phyloP scores from a whole-genome alignment of 768 basidiomycete species.

The Cystofilobasidium macerans region DNA sequence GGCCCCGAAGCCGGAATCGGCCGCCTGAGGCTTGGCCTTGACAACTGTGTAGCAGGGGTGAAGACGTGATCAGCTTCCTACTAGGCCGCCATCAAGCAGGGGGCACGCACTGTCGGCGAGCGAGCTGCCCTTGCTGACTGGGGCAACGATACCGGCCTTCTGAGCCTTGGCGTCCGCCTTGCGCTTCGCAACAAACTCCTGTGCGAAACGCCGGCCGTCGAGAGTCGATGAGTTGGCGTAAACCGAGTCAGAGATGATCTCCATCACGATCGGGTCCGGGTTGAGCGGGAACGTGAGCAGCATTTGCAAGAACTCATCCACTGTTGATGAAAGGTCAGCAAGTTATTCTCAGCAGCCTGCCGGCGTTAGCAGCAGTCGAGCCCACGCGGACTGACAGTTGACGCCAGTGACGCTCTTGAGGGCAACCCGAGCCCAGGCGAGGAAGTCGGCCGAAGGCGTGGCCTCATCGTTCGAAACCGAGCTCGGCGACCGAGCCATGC shows the following conservation, averaged over 20 bases:
- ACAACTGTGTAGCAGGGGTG: conserved; percentile 48
- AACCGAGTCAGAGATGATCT: conserved; percentile 90
- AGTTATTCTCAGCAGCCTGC: conserved; percentile 17
- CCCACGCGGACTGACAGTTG: conserved; percentile 53
- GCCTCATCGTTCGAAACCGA: conserved; percentile 46
- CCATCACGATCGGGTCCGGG: conserved; percentile 64
- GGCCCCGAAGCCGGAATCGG: conserved; percentile 58
- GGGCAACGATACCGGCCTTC: conserved; percentile 26
- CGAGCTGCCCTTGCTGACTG: conserved; percentile 22
- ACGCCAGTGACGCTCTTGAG: conserved; percentile 60
- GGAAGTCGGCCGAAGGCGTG: conserved; percentile 75
- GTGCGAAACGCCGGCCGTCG: conserved; percentile 86
- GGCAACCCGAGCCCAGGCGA: conserved; percentile 79
- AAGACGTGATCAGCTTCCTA: conserved; percentile 17
- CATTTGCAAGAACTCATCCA: conserved; percentile 95
- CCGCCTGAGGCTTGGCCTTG: conserved; percentile 69
- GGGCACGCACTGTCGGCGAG: conserved; percentile 30
- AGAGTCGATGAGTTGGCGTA: conserved; percentile 90
- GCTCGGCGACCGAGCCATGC: conserved; percentile 29
- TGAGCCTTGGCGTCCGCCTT: conserved; percentile 66
- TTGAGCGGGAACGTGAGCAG: conserved; percentile 87
- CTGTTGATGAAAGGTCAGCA: conserved; percentile 40
- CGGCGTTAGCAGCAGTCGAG: too few relatives aligned
- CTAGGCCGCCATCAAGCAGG: not conserved
- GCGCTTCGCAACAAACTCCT: conserved; percentile 77